phyloP scores from a whole-genome alignment of 805 yeast genomes.

The Wickerhamiella qilinensis region DNA sequence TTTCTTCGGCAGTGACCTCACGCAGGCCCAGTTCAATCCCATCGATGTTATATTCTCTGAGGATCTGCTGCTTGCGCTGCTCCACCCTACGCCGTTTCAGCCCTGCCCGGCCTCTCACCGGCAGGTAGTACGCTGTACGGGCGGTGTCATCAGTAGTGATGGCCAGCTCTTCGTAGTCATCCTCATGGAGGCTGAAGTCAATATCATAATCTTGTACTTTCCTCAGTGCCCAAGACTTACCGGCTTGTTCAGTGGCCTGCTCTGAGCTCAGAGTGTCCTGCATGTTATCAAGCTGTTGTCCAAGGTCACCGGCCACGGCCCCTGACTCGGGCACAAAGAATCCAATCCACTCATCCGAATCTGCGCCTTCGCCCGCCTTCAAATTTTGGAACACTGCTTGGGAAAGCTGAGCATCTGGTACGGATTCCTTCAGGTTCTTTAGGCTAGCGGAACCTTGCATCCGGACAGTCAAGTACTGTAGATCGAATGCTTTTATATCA shows the following conservation, averaged over 20 bases:
- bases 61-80: constrained; percentile 31
- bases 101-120: constrained; percentile 60
- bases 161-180: constrained; percentile 47
- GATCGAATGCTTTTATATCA: constrained; percentile 81
- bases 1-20: constrained; percentile 59
- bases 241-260: constrained; percentile 5
- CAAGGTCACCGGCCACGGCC: constrained; percentile 26
- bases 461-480: constrained; percentile 29
- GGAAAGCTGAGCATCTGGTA: constrained; percentile 16
- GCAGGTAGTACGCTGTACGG: constrained; percentile 54
- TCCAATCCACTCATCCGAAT: constrained; percentile 65
- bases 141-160: constrained; percentile 40
- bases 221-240: constrained; percentile 34
- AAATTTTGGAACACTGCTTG: constrained; percentile 55
- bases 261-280: constrained; percentile 20
- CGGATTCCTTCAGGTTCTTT: constrained; percentile 11
- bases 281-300: constrained; percentile 30
- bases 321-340: constrained; percentile 35
- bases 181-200: constrained; percentile 31
- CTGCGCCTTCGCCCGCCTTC: constrained; percentile 50
- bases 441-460: constrained; percentile 33
- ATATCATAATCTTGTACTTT: constrained; percentile 72
- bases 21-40: constrained; percentile 45
- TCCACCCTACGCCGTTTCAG: constrained; percentile 74
- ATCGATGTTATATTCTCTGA: constrained; percentile 43